Percentiles rank a stretch among this genome's conserved stretches.
Conservation (phyloP, 257 asterid species). For the Nemophila menziesii region DNA sequence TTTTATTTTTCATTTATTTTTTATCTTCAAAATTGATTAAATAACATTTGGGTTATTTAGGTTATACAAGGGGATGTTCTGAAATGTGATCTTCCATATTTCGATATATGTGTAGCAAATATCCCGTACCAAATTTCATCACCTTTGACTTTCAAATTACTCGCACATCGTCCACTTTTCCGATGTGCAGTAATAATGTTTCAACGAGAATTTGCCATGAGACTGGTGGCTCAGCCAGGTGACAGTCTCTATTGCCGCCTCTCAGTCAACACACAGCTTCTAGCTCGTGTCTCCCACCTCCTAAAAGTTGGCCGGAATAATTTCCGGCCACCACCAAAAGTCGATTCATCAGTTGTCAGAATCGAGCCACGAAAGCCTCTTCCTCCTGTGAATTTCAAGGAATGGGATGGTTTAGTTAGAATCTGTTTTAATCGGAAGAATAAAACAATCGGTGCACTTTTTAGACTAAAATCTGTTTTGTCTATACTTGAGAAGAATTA, state of each 20-base stretch:
- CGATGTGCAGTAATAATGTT: constrained; percentile 93
- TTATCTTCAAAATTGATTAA: no score
- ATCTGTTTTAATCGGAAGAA: constrained; percentile 86
- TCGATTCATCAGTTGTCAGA: constrained; percentile 88
- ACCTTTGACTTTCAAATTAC: constrained; percentile 73
- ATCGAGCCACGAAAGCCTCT: constrained; percentile 85
- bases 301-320: constrained; percentile 87
- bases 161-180: constrained; percentile 80
- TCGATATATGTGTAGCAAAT: constrained; percentile 91
- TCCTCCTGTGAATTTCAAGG: constrained; percentile 75
- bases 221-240: constrained; percentile 96
- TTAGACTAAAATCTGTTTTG: constrained; percentile 64
- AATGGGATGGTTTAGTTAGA: constrained; percentile 95
- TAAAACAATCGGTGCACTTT: constrained; percentile 71
- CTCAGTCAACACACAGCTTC: constrained; percentile 78
- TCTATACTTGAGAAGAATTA: constrained; percentile 72
- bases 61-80: constrained; percentile 91
- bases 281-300: constrained; percentile 73
- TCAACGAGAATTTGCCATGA: constrained; percentile 93
- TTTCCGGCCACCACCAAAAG: constrained; percentile 96
- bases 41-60: no score
- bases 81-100: constrained; percentile 88
- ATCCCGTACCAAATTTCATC: constrained; percentile 95
- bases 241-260: constrained; percentile 86
- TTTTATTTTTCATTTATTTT: background rate